These are phyloP conservation scores for Lipomyces lipofer DNA, from an alignment of 805 yeast species.

Conservation along the genomic window DNA sequence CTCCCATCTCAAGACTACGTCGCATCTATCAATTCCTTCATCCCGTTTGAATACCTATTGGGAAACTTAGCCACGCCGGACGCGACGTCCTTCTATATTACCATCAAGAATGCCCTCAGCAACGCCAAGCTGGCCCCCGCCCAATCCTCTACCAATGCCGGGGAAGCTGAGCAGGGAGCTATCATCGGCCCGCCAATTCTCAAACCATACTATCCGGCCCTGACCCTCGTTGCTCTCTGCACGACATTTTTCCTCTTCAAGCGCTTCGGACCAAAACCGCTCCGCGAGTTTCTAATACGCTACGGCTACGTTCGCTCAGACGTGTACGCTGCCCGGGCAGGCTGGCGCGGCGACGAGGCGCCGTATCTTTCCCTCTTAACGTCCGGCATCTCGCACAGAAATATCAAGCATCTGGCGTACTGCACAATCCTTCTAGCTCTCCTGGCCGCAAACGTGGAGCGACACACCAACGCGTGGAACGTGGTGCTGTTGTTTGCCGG, in stretches of 20 bases:
- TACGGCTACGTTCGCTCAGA: conserved; percentile 11
- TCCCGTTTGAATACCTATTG: background rate
- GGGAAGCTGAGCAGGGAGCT: too few species aligned
- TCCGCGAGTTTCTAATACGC: conserved; percentile 2
- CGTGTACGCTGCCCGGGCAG: conserved; percentile 1
- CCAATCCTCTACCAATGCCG: too few species aligned
- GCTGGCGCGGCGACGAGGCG: background rate
- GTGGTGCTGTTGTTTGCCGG: background rate
- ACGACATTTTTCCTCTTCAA: background rate
- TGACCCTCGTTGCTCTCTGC: background rate
- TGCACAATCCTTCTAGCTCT: background rate
- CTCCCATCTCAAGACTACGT: background rate
- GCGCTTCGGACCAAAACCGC: conserved; percentile 4
- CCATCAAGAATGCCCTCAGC: background rate
- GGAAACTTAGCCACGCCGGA: background rate
- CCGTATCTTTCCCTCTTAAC: conserved; percentile 2
- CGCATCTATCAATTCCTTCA: background rate
- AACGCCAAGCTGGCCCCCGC: too few species aligned
- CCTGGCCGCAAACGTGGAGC: background rate
- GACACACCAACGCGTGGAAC: background rate
- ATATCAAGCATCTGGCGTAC: background rate
- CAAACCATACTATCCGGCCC: too few species aligned
- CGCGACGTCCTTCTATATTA: background rate
- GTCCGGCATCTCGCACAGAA: conserved; percentile 3
- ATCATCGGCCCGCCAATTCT: too few species aligned